A percentile compares a stretch with the other conserved stretches of the same genome.
These are phyloP conservation scores for Globisporangium parvum DNA, from an alignment of 352 stramenopile genomes.

Conservation along the genomic window DNA sequence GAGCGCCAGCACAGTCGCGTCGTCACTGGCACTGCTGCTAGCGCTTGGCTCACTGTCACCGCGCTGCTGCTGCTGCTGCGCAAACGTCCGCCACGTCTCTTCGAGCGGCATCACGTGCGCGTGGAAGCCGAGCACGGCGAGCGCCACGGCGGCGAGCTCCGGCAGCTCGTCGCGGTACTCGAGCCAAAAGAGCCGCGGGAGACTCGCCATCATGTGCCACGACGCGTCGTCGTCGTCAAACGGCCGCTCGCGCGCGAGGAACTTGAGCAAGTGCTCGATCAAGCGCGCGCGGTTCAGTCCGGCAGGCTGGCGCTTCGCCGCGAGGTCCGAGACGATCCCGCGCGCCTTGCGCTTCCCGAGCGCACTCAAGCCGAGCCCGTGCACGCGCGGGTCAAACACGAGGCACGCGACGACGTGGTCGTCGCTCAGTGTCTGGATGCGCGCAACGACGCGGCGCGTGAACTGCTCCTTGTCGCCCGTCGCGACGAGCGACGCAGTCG, in stretches of 20 bases:
- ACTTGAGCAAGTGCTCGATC: conserved; percentile 34
- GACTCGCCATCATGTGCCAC: conserved; percentile 32
- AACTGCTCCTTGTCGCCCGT: conserved; percentile 20
- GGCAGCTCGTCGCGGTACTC: conserved; percentile 26
- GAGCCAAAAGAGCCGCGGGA: conserved; percentile 40
- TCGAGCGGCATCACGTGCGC: conserved; percentile 25
- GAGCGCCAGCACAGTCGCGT: not conserved
- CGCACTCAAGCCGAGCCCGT: conserved; percentile 26
- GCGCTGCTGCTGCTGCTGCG: conserved; percentile 3
- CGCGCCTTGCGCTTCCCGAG: conserved; percentile 25
- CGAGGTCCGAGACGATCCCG: conserved; percentile 16
- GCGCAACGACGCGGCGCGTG: conserved; percentile 11
- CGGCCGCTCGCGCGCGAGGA: conserved; percentile 23
- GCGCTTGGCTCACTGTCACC: not conserved
- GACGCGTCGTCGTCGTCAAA: conserved; percentile 33
- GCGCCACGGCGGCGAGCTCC: conserved; percentile 28
- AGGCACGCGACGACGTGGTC: conserved; percentile 26
- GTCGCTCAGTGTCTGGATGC: conserved; percentile 16
- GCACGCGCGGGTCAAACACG: conserved; percentile 28
- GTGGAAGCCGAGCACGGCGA: conserved; percentile 23
- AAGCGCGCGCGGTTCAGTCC: conserved; percentile 15
- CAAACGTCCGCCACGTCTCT: conserved; percentile 16
- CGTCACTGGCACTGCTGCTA: not conserved
- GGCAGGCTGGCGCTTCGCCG: conserved; percentile 8
- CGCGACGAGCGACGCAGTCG: conserved; percentile 5